Base-by-base conservation (phyloP, 306 rosid genomes). In the Dryas alaskensis region DNA sequence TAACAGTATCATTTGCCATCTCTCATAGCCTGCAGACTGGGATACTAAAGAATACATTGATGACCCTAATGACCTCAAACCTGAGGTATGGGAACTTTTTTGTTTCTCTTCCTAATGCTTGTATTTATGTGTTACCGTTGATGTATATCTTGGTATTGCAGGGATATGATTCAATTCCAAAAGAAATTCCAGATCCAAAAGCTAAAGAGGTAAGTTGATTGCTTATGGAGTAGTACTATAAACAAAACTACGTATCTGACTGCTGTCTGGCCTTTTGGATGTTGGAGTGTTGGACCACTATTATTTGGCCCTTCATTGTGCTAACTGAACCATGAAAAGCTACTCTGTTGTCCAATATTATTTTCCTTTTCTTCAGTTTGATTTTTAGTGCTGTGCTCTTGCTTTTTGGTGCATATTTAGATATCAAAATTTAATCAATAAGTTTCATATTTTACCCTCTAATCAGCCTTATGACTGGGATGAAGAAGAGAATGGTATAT, bases 1-100 rank as follows among this genome's bases (percentile, higher is more conserved):
- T 69, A 46, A 8, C 75, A 74, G 71, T 62, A 73, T 58, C 73
- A 73, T 54, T 62, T 74, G 46, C 78, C 57, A 52, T 44, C 70
- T 59, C 3, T 70, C 58, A 61, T 83, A 94, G 99, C 99, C 97
- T 63, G 89, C 92, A 12, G 90, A 94, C 78, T 94, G 98, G 98
- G 98, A 94, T 57, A 94, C 88, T 31, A 88, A 88, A 82, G 98
- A 94, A 77, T 91, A 91, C 83, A 94, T 94, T 53, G 94, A 91
- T 14, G 91, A 94, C 64, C 95, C 95, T 53, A 79, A 89, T 60
- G 86, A 75, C 73, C 79, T 79, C 73, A 94, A 91, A 70, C 98
- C 96, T 39, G 89, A 88, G 96, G 98, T 93, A 76, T 59, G 54
- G 54, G 10, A 67, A 43, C 67, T 49, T 39, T 76, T 13, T 25